Percentiles rank a stretch among this genome's conserved stretches.
Conservation (phyloP, 108 stramenopile species). For the Skeletonema marinoi region DNA sequence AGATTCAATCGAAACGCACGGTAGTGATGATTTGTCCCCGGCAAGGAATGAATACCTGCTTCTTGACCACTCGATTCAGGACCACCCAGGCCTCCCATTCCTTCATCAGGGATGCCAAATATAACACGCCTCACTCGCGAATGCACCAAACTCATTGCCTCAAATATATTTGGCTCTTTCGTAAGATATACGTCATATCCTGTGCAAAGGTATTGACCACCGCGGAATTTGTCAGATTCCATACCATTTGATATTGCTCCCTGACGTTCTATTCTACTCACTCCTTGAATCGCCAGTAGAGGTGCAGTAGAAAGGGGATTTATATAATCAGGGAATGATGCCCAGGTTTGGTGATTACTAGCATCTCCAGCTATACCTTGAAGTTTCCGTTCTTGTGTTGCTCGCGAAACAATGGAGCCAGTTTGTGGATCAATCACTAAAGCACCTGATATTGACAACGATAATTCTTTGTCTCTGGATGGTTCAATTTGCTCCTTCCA, state of each 20-base stretch:
- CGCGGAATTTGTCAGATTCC: slow-evolving; percentile 44
- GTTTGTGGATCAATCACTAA: slow-evolving; percentile 54
- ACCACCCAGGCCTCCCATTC: slow-evolving; percentile 53
- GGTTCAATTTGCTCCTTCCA: slow-evolving; percentile 6
- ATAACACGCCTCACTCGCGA: slow-evolving; percentile 68
- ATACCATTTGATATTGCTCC: slow-evolving; percentile 48
- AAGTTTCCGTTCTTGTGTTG: slow-evolving; percentile 29
- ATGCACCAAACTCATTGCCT: slow-evolving; percentile 83
- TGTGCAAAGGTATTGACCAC: slow-evolving; percentile 73
- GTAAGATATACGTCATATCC: slow-evolving; percentile 71
- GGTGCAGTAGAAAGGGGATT: slow-evolving; percentile 73
- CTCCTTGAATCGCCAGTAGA: slow-evolving; percentile 78
- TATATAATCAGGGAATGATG: slow-evolving; percentile 19
- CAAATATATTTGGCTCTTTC: slow-evolving; percentile 72
- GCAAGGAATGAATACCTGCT: slow-evolving; percentile 60
- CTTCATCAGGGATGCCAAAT: slow-evolving; percentile 48
- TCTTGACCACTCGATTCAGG: slow-evolving; percentile 2
- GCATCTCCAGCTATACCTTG: slow-evolving; percentile 4
- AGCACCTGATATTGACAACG: slow-evolving; percentile 30
- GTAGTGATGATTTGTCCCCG: slow-evolving; percentile 84
- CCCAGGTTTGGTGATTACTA: neutral
- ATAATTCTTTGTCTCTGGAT: neutral
- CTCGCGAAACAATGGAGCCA: slow-evolving; percentile 39
- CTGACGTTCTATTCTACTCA: slow-evolving; percentile 73
- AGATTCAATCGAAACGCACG: slow-evolving; percentile 61